phyloP scores from a whole-genome alignment of 176 grass and related monocot species.

The Musa acuminata region DNA sequence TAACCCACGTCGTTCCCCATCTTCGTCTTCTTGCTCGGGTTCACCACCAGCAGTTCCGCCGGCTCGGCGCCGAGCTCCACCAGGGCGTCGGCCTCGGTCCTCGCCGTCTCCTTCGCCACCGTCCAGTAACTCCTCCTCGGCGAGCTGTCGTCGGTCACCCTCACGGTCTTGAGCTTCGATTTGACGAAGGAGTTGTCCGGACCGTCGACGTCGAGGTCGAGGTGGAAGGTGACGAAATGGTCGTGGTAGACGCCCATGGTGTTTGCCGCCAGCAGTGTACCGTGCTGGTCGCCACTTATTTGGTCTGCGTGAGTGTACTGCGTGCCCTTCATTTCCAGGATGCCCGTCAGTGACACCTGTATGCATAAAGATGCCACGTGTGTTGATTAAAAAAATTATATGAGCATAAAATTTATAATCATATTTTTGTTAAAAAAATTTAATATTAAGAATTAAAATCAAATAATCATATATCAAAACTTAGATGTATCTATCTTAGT shows the following conservation, averaged over 20 bases:
- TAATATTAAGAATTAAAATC: neutral
- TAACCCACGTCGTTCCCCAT: slow-evolving; percentile 63
- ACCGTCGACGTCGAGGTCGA: slow-evolving; percentile 77
- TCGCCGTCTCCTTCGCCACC: slow-evolving; percentile 42
- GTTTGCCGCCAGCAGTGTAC: slow-evolving; percentile 52
- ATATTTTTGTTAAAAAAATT: too few relatives aligned
- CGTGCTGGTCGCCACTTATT: slow-evolving; percentile 32
- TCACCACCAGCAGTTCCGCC: slow-evolving; percentile 49
- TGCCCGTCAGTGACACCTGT: slow-evolving; percentile 53
- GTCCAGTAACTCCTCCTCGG: slow-evolving; percentile 72
- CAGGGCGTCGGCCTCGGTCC: slow-evolving; percentile 42
- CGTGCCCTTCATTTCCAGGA: slow-evolving; percentile 52
- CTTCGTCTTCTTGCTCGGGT: slow-evolving; percentile 47
- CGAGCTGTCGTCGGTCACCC: slow-evolving; percentile 10
- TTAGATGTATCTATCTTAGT: too few relatives aligned
- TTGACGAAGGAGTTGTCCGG: slow-evolving; percentile 71
- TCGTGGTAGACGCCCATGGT: slow-evolving; percentile 78
- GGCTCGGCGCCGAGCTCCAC: slow-evolving; percentile 22
- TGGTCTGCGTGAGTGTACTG: slow-evolving; percentile 41
- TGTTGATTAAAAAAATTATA: too few relatives aligned
- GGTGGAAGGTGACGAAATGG: slow-evolving; percentile 66
- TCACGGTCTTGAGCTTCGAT: slow-evolving; percentile 27
- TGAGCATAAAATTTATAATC: too few relatives aligned
- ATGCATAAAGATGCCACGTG: too few relatives aligned
- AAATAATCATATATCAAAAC: too few relatives aligned